Conservation (phyloP, 345 rosid genomes). For the Psidium friedrichsthalianum region DNA sequence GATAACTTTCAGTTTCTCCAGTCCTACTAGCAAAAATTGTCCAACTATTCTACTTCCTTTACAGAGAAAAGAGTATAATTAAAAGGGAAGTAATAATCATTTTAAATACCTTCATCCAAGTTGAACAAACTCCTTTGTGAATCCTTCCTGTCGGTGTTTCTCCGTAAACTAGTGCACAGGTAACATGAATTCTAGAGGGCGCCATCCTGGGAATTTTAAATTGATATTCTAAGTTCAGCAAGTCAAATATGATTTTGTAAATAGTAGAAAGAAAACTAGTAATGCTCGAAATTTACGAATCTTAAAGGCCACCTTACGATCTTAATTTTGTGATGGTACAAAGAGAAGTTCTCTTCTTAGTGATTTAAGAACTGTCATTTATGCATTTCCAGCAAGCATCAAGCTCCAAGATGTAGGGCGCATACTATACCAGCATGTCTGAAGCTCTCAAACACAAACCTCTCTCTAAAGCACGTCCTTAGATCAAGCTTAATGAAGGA, state of each 20-base stretch:
- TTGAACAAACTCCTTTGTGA: slow-evolving; percentile 92
- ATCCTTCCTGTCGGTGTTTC: slow-evolving; percentile 76
- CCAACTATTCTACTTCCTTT: not conserved
- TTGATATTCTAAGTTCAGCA: not conserved
- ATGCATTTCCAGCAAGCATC: not conserved
- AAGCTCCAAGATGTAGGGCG: not conserved
- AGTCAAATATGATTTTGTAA: not conserved
- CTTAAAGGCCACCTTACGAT: not conserved
- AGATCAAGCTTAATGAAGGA: not conserved
- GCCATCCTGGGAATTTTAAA: slow-evolving; percentile 37
- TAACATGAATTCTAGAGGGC: slow-evolving; percentile 72
- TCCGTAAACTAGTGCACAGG: slow-evolving; percentile 82
- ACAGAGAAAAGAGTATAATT: not conserved
- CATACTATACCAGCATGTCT: not conserved
- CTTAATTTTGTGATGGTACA: not conserved
- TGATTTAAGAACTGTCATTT: not conserved
- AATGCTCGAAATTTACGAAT: not conserved
- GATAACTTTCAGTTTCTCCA: not conserved
- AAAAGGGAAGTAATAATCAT: not conserved
- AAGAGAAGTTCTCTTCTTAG: not conserved
- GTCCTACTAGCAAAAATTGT: not conserved
- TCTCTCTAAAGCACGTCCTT: not conserved
- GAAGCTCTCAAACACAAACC: not conserved
- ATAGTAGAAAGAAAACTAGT: not conserved
- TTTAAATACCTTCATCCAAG: slow-evolving; percentile 79